Percentiles rank a stretch among this genome's conserved stretches.
phyloP scores from a whole-genome alignment of 768 basidiomycete genomes.

The Naematelia encephala region DNA sequence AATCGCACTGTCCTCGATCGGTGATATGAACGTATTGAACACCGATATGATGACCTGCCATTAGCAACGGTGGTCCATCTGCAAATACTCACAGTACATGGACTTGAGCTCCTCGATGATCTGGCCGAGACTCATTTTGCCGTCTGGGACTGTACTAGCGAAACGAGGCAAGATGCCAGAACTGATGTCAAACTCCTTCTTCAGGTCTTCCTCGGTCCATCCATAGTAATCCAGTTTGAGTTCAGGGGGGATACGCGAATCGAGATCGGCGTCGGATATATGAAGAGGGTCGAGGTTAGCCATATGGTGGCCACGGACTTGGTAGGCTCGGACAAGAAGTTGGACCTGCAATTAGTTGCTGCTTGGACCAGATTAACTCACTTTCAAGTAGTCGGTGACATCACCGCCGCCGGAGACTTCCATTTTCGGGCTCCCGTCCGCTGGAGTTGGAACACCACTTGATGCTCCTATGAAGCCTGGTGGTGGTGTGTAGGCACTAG shows the following conservation, averaged over 20 bases:
- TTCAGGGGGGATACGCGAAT: conserved; percentile 73
- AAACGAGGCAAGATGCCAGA: conserved; percentile 96
- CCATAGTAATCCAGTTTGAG: conserved; percentile 92
- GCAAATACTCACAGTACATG: conserved; percentile 75
- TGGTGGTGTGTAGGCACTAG: conserved; percentile 76
- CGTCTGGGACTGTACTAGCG: conserved; percentile 70
- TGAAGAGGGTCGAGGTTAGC: conserved; percentile 95
- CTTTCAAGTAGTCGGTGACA: conserved; percentile 92
- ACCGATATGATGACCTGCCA: conserved; percentile 53
- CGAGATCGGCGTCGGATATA: conserved; percentile 83
- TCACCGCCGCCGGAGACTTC: conserved; percentile 61
- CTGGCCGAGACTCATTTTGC: conserved; percentile 82
- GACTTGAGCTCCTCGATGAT: conserved; percentile 85
- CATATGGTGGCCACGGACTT: conserved; percentile 96
- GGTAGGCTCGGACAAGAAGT: conserved; percentile 95
- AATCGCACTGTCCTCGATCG: conserved; percentile 97
- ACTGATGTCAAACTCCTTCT: conserved; percentile 85
- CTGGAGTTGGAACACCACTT: conserved; percentile 57
- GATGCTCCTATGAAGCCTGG: conserved; percentile 60
- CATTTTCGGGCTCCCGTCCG: conserved; percentile 75
- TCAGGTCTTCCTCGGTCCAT: conserved; percentile 84
- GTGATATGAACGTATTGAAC: conserved; percentile 71
- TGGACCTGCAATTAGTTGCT: conserved; percentile 64
- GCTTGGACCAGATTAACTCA: conserved; percentile 45
- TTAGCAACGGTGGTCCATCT: conserved; percentile 45